Evolutionary conservation across 176 grass and related monocot genomes (phyloP), one percentile per base, ranked within the genome.

Genomic region (Puccinellia tenuiflora): DNA sequence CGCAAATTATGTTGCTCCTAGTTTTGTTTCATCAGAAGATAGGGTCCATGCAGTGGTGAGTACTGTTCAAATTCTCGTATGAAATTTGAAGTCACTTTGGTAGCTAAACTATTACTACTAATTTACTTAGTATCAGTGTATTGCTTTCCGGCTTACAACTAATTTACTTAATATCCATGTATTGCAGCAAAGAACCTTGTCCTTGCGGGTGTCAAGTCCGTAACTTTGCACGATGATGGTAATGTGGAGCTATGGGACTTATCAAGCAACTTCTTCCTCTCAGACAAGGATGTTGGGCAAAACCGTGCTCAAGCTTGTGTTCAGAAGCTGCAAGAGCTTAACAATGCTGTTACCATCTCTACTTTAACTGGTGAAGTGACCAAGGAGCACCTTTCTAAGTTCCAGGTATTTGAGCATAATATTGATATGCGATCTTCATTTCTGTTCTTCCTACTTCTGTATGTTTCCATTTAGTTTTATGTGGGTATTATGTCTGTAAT

Each of bases 121-220:
- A n/a, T 29, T 39, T 54, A 16, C 77, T 80, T 50, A 45, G 51
- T 68, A 50, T 13, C 5, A 10, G 52, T 45, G 14, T 24, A 37
- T 68, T 43, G 67, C 86, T 90, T 79, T 54, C 24, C 30, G 10
- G 4, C 26, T 47, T 85, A 46, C 28, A 25, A 52, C 21, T 28
- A 73, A 65, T 18, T 31, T 46, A 12, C 82, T 76, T 52, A 47
- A 71, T 69, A 31, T 9, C 3, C 28, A 54, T 46, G 15, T 38
- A 57, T 82, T 53, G 68, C 86, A 96, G 93, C 88, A 65, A 96
- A 96, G 78, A 96, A 96, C 77, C 90, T 96, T 80, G 94, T 76
- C 78, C 94, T 97, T 37, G 94, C 91, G 15, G 91, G 94, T 76
- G 94, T 97, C 13, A 97, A 91, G 68, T 97, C 94, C 7, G 84